Conservation (phyloP, 2,329 filamentous ascomycete species). For the Cladosporium sp. region DNA sequence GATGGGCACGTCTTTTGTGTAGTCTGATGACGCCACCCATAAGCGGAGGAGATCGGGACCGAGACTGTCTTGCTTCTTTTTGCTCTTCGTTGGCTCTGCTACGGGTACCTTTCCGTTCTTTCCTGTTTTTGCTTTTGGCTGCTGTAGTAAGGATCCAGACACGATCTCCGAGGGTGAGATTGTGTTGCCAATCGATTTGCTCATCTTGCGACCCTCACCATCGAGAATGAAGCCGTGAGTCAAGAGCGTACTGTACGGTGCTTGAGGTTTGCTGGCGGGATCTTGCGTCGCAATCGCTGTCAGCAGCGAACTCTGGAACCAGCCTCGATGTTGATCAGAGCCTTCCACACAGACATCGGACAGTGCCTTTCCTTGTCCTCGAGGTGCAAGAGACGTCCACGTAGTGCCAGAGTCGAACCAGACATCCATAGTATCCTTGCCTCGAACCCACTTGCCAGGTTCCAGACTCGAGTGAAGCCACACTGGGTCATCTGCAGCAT, state of each 20-base stretch:
- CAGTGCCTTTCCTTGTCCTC: conserved; percentile 37
- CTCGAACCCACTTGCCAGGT: conserved; percentile 61
- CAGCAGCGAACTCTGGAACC: conserved; percentile 95
- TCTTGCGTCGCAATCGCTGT: conserved; percentile 70
- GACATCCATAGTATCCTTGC: conserved; percentile 96
- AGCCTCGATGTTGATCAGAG: conserved; percentile 92
- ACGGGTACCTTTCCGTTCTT: conserved; percentile 40
- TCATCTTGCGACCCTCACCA: conserved; percentile 92
- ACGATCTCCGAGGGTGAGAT: conserved; percentile 80
- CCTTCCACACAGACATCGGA: conserved; percentile 93
- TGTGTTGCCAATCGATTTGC: conserved; percentile 90
- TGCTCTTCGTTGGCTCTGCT: conserved; percentile 6
- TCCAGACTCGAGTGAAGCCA: conserved; percentile 70
- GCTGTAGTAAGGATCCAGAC: conserved; percentile 71
- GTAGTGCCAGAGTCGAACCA: conserved; percentile 99
- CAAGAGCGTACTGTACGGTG: conserved; percentile 85
- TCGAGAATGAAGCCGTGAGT: conserved; percentile 96
- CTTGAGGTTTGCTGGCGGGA: conserved; percentile 36
- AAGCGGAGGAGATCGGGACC: conserved; percentile 84
- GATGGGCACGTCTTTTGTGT: conserved; percentile 81
- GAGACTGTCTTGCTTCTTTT: conserved; percentile 39
- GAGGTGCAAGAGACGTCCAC: conserved; percentile 60
- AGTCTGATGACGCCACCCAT: conserved; percentile 90
- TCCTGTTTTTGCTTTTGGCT: conserved; percentile 49
- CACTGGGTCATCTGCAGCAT: conserved; percentile 65